Base-by-base conservation (phyloP, 73 alveolate genomes). In the Paramecium octaurelia region DNA sequence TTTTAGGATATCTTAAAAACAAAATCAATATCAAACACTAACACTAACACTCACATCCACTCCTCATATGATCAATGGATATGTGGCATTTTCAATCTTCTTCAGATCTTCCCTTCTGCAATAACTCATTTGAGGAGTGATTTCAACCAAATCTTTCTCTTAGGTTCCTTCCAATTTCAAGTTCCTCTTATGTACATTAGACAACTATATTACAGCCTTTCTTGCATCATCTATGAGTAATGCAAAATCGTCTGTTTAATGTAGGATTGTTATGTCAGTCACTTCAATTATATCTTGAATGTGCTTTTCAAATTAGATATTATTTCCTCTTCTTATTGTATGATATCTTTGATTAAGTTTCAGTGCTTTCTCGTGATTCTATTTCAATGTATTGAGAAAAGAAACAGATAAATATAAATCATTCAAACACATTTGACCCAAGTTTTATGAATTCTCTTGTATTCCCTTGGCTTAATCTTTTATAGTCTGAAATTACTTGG, bases 111-210 rank as follows among this genome's bases (percentile, higher is more conserved):
- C 60, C 20, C n/a, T 40, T 40, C 20, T 58, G n/a, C 35, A 20
- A 16, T 73, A 73, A 34, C 64, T 36, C 87, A 73, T 73, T 20
- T 73, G 14, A 12, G 64, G 60, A 34, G 34, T 80, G 8, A 80
- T 80, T 43, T 80, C 91, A n/a, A 80, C 50, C 14, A 80, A 42
- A 20, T 80, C 75, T 43, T 42, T 48, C 9, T 80, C 43, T 80
- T 80, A 23, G 0, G 48, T 44, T 80, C 75, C 75, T 6, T 80
- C 29, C 10, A 80, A 14, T 44, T 24, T 24, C 40, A 73, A 44
- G 12, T 20, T 44, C 44, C 73, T 40, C 57, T 44, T 42, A 42
- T 80, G 46, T 46, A 43, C 27, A 48, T 80, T 43, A 16, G 91
- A 80, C 3, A 80, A 24, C 29, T 80, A 80, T 0, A 80, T 80